Conservation (phyloP, 768 basidiomycete species). For the Agaricus sinodeliciosus region DNA sequence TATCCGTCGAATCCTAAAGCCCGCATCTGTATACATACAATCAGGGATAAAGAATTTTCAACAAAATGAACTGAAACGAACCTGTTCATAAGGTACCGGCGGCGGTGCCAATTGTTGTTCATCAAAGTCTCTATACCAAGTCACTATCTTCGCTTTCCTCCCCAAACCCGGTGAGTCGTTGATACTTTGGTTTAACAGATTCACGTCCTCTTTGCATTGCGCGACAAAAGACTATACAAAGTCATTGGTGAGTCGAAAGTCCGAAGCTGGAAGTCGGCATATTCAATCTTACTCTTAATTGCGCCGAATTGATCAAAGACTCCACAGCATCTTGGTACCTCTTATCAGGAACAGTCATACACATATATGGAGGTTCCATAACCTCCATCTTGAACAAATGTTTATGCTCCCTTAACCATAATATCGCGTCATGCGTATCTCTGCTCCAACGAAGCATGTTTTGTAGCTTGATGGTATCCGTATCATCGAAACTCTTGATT, state of each 20-base stretch:
- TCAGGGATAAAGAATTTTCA: no score
- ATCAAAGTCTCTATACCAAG: slow-evolving; percentile 55
- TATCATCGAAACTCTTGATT: slow-evolving; percentile 46
- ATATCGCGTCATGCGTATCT: slow-evolving; percentile 56
- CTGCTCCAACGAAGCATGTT: slow-evolving; percentile 45
- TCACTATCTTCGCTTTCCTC: slow-evolving; percentile 48
- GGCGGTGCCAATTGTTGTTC: slow-evolving; percentile 32
- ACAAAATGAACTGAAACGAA: slow-evolving; percentile 21
- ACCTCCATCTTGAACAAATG: slow-evolving; percentile 71
- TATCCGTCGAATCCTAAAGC: slow-evolving; percentile 72
- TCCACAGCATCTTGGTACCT: slow-evolving; percentile 67
- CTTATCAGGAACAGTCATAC: slow-evolving; percentile 59
- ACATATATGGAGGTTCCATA: slow-evolving; percentile 80
- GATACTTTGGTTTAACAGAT: slow-evolving; percentile 57
- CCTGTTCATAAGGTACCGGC: slow-evolving; percentile 58
- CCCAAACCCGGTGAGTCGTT: slow-evolving; percentile 58
- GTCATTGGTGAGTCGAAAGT: background rate
- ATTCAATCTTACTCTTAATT: slow-evolving; percentile 54
- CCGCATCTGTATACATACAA: slow-evolving; percentile 39
- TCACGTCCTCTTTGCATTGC: slow-evolving; percentile 78
- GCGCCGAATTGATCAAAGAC: slow-evolving; percentile 49
- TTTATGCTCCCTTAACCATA: slow-evolving; percentile 67
- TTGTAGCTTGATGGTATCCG: slow-evolving; percentile 52
- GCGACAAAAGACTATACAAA: slow-evolving; percentile 71
- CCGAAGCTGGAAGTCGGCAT: background rate